Evolutionary conservation across 306 rosid species (phyloP), one percentile per base, ranked within the genome.

Genomic region (Prunus davidiana): DNA sequence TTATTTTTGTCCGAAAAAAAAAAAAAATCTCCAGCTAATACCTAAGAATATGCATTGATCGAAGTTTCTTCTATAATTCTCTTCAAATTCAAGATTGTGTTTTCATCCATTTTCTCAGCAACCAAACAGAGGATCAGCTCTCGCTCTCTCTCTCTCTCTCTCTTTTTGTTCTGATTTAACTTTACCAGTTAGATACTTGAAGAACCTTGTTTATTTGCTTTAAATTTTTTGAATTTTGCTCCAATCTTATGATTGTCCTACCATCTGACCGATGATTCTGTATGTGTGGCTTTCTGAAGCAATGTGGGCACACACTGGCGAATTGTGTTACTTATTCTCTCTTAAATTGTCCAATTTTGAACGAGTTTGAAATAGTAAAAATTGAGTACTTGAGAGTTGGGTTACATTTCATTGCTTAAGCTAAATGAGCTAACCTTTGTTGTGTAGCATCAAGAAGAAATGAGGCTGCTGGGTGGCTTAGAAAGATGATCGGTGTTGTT

Each of bases 381-480:
- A 30, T 63, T 30, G 45, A 8, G 4, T 71, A 3, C 32, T 12
- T 49, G 62, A 55, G 14, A 50, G 2, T 62, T 50, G 13, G 9
- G 52, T n/a, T 69, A 38, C 47, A 11, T 20, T 78, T 71, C 18
- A 6, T 14, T 70, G 46, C 15, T 43, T 77, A 45, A 64, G 66
- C 43, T 41, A 45, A 46, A 22, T 19, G 50, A 52, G 74, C 45
- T 34, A 75, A 25, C 30, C 3, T 80, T 72, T 63, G 18, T 64
- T 27, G 45, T 86, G 77, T 82, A 94, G 98, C 95, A 57, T 88
- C 86, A 4, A 92, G 98, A 83, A 90, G 98, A 75, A 80, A 87
- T 65, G 97, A 94, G 73, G 98, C 98, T 7, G 97, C 97, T 13
- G 97, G 96, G 78, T 94, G 98, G 98, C 84, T 94, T 73, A 88